phyloP scores from a whole-genome alignment of 306 rosid genomes.

The Glycine soja region DNA sequence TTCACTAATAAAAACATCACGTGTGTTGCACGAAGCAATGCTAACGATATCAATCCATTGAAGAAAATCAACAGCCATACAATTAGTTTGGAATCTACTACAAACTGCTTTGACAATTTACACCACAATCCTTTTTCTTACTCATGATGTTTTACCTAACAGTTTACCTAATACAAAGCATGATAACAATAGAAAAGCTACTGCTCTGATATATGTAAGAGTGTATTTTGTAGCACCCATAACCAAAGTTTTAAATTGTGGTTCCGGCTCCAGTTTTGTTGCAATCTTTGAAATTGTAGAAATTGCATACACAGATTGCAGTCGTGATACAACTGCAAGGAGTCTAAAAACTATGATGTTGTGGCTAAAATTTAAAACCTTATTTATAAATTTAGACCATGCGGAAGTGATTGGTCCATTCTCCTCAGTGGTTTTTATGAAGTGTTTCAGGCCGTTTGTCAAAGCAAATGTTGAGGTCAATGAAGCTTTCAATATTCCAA shows the following conservation, averaged over 20 bases:
- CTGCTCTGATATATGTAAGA: too few relatives aligned
- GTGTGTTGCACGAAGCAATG: too few relatives aligned
- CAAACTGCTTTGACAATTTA: background rate
- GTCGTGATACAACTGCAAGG: background rate
- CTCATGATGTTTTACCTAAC: background rate
- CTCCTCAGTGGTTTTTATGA: background rate
- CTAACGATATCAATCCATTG: background rate
- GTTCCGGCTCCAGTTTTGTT: background rate
- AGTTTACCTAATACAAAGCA: background rate
- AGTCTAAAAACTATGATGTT: background rate
- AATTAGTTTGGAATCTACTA: background rate
- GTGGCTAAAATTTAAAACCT: background rate
- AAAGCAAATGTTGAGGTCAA: slow-evolving; percentile 16
- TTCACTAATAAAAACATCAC: too few relatives aligned
- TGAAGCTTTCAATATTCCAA: background rate
- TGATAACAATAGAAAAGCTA: background rate
- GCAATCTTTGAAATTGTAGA: background rate
- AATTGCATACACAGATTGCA: background rate
- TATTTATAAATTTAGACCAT: background rate
- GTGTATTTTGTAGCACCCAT: background rate
- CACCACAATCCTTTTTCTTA: background rate
- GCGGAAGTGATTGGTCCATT: background rate
- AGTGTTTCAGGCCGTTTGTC: background rate
- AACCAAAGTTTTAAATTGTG: background rate
- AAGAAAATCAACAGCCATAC: background rate